Evolutionary conservation across 202 grass and related monocot species (phyloP).

Genomic region (Carex arenaria): DNA sequence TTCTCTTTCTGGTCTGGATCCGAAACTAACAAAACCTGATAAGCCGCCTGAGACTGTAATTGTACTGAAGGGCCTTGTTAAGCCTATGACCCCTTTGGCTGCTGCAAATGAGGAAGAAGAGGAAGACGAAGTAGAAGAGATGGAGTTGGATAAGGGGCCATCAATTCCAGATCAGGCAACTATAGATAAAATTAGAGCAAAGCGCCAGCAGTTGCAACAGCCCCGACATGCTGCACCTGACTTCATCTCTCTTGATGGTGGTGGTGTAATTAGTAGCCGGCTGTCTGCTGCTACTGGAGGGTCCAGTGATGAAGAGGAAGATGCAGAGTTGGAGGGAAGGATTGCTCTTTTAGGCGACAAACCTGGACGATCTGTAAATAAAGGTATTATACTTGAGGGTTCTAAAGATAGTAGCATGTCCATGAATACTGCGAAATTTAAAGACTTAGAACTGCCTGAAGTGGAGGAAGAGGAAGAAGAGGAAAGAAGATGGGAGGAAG

Average conservation of each 20-base stretch:
- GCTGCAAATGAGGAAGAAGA: conserved; percentile 21
- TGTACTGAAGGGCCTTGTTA: conserved; percentile 79
- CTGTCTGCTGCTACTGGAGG: conserved; percentile 27
- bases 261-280: conserved; percentile 62
- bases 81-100: conserved; percentile 35
- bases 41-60: conserved; percentile 41
- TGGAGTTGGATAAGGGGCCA: conserved; percentile 27
- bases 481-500: conserved; percentile 96
- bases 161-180: conserved; percentile 72
- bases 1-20: conserved; percentile 20
- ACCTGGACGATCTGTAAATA: conserved; percentile 30
- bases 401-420: conserved; percentile 37
- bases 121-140: conserved; percentile 31
- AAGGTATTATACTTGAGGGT: conserved; percentile 55
- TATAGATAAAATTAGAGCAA: conserved; percentile 77
- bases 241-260: conserved; percentile 85
- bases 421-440: conserved; percentile 29
- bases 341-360: conserved; percentile 66
- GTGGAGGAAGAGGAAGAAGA: conserved; percentile 73
- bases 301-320: conserved; percentile 81
- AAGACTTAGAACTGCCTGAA: conserved; percentile 27
- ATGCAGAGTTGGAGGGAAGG: conserved; percentile 55
- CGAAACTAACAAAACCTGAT: conserved; percentile 6
- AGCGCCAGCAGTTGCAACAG: conserved; percentile 76
- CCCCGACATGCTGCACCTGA: conserved; percentile 68